A percentile compares a stretch with the other conserved stretches of the same genome.
phyloP scores from a whole-genome alignment of 1,284 basidiomycete genomes.

The Trametes hirsuta region DNA sequence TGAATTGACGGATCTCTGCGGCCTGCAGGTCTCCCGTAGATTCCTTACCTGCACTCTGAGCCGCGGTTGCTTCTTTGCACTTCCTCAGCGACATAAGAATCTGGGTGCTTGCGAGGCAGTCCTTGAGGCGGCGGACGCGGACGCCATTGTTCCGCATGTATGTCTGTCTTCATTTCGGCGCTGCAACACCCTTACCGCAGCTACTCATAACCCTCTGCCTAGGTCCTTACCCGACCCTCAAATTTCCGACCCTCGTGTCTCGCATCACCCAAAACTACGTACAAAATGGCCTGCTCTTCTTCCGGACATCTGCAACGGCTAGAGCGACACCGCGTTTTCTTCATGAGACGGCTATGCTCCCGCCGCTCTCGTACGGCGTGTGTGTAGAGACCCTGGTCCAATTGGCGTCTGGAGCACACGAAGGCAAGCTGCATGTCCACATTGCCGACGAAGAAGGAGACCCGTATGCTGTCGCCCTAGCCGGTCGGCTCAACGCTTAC shows the following conservation, averaged over 20 bases:
- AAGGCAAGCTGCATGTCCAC: conserved; percentile 50
- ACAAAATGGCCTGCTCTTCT: conserved; percentile 76
- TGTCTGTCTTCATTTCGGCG: neutral
- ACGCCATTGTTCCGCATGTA: neutral
- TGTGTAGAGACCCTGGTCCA: conserved; percentile 63
- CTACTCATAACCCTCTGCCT: neutral
- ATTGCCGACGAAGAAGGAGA: conserved; percentile 89
- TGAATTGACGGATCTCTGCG: conserved; percentile 1
- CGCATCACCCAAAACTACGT: conserved; percentile 64
- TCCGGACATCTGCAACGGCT: conserved; percentile 76
- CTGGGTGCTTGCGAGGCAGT: neutral
- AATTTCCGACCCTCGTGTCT: conserved; percentile 71
- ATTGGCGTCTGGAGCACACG: conserved; percentile 39
- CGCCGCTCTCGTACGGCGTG: conserved; percentile 66
- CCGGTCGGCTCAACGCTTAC: conserved; percentile 73
- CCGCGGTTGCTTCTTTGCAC: neutral
- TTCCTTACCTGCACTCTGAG: neutral
- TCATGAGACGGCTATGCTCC: conserved; percentile 74
- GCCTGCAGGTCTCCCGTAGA: neutral
- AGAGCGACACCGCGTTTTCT: conserved; percentile 74
- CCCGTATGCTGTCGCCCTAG: conserved; percentile 83
- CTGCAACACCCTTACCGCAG: neutral
- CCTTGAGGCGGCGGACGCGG: neutral
- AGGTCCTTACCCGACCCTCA: conserved; percentile 77
- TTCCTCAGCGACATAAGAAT: neutral